phyloP scores from a whole-genome alignment of 139 green algal genomes.

The Trebouxia sp. region DNA sequence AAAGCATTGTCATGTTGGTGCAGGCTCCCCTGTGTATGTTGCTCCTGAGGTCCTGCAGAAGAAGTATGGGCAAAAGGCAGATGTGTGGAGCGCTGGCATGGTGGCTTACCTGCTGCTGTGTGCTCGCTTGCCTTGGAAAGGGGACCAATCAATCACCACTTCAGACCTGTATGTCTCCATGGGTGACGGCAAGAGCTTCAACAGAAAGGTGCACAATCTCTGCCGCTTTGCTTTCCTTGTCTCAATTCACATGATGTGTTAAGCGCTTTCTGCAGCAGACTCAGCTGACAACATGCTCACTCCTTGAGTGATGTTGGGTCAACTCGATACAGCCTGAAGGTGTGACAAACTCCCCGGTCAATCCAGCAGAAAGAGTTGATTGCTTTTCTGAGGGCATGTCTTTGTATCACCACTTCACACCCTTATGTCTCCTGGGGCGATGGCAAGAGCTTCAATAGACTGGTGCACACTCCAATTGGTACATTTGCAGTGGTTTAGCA shows the following conservation, averaged over 20 bases:
- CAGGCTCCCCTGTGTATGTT: constrained; percentile 39
- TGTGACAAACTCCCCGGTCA: no score
- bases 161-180: constrained; percentile 25
- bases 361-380: no score
- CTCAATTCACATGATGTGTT: no score
- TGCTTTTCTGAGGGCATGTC: no score
- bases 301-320: no score
- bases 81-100: constrained; percentile 39
- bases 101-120: constrained; percentile 39
- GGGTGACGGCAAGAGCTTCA: constrained; percentile 27
- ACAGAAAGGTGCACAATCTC: constrained; percentile 23
- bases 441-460: constrained; percentile 17
- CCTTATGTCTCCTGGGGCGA: constrained; percentile 24
- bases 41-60: constrained; percentile 38
- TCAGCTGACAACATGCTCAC: no score
- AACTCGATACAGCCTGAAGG: no score
- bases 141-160: constrained; percentile 12
- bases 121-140: constrained; percentile 32
- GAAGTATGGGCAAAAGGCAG: constrained; percentile 16
- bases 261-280: no score
- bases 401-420: constrained; percentile 6
- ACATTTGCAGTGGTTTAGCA: no score
- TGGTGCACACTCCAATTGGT: no score
- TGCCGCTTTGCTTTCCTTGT: no score
- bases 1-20: background rate